Evolutionary conservation across 106 monocot genomes (phyloP).

Genomic region (Dendrobium nobile): DNA sequence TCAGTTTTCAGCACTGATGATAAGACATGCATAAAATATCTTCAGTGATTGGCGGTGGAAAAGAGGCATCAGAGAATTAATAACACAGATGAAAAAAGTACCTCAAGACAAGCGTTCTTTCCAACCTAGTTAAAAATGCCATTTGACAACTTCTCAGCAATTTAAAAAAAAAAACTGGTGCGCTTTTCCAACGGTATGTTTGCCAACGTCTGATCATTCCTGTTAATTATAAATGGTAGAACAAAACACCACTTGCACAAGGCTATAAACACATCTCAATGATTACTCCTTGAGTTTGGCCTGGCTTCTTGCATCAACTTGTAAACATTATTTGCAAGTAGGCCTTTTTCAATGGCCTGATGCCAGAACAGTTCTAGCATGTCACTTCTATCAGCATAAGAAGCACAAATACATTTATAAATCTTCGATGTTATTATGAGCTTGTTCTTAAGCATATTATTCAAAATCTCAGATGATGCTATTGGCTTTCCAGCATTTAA

Average conservation of each 20-base stretch:
- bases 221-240: background rate
- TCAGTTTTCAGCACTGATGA: background rate
- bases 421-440: conserved; percentile 53
- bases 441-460: conserved; percentile 57
- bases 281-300: background rate
- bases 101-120: background rate
- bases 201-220: background rate
- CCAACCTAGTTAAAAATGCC: background rate
- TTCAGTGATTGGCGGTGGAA: background rate
- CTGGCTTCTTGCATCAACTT: conserved; percentile 34
- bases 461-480: conserved; percentile 41
- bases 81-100: background rate
- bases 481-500: conserved; percentile 46
- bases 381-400: conserved; percentile 42
- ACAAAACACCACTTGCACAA: background rate
- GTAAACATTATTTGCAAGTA: conserved; percentile 55
- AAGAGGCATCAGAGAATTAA: background rate
- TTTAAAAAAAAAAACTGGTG: background rate
- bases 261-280: background rate
- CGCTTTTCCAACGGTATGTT: background rate
- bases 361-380: conserved; percentile 52
- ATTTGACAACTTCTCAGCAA: background rate
- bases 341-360: conserved; percentile 51
- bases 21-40: background rate
- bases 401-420: conserved; percentile 54